These are phyloP conservation scores for Wickerhamiella kurtzmanii DNA, from an alignment of 805 yeast genomes.

Conservation along the genomic window DNA sequence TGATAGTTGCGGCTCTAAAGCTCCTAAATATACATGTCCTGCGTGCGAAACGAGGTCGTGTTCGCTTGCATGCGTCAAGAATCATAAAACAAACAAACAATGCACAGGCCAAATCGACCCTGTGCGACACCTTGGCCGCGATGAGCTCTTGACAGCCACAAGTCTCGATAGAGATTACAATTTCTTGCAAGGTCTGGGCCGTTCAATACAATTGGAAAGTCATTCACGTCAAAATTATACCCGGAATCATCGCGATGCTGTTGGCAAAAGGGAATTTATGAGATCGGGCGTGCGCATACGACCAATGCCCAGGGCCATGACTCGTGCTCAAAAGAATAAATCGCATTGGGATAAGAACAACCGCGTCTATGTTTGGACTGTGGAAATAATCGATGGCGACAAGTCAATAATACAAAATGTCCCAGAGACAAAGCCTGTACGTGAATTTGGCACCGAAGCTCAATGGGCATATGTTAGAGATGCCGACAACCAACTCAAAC, in stretches of 20 bases:
- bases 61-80: conserved; percentile 52
- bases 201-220: conserved; percentile 44
- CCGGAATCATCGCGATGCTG: conserved; percentile 1
- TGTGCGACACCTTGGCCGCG: conserved; percentile 40
- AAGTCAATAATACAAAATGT: not conserved
- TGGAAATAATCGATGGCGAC: conserved; percentile 36
- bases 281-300: conserved; percentile 55
- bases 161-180: conserved; percentile 72
- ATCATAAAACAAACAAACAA: conserved; percentile 47
- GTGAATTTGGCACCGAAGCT: conserved; percentile 13
- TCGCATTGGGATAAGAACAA: conserved; percentile 55
- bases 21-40: conserved; percentile 65
- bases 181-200: conserved; percentile 45
- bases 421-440: conserved; percentile 10
- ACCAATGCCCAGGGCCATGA: conserved; percentile 61
- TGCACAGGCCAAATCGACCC: conserved; percentile 61
- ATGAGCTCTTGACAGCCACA: conserved; percentile 31
- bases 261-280: conserved; percentile 27
- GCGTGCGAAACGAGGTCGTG: conserved; percentile 59
- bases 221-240: conserved; percentile 31
- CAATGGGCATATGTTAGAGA: not conserved
- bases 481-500: conserved; percentile 1
- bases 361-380: conserved; percentile 59
- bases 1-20: conserved; percentile 10
- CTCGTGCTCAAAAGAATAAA: conserved; percentile 47